Conservation (phyloP, 2,329 filamentous ascomycete species). For the Helotiales sp. region DNA sequence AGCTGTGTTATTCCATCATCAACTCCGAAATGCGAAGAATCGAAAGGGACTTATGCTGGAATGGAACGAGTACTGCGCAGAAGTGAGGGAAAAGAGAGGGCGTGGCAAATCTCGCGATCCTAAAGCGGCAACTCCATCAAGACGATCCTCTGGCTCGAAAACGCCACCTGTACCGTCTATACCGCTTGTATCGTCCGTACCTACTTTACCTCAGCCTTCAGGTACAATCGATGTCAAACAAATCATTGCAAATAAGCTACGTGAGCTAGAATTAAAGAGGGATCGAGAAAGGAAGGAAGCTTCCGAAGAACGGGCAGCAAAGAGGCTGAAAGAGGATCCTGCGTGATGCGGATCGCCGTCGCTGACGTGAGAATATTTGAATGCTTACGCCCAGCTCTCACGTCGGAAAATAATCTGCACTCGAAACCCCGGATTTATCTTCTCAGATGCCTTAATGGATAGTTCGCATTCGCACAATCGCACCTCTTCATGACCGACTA, state of each 20-base stretch:
- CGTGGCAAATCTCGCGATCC: not conserved
- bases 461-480: not conserved
- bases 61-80: slow-evolving; percentile 6
- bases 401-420: not conserved
- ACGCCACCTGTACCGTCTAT: not conserved
- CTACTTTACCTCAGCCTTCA: not conserved
- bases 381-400: not conserved
- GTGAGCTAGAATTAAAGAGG: not conserved
- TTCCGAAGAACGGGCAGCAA: not conserved
- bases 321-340: not conserved
- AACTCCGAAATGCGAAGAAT: slow-evolving; percentile 10
- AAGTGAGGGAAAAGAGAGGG: not conserved
- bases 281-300: not conserved
- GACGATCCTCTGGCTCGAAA: not conserved
- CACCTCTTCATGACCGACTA: not conserved
- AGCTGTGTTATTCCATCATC: not conserved
- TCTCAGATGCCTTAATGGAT: not conserved
- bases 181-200: too few species aligned
- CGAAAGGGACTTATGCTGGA: slow-evolving; percentile 1
- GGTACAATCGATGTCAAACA: not conserved
- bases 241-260: not conserved
- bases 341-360: not conserved
- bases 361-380: not conserved
- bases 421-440: not conserved
- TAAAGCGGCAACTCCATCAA: not conserved